Base-by-base conservation (phyloP, 805 yeast species). In the Cyberlindnera mississippiensis region DNA sequence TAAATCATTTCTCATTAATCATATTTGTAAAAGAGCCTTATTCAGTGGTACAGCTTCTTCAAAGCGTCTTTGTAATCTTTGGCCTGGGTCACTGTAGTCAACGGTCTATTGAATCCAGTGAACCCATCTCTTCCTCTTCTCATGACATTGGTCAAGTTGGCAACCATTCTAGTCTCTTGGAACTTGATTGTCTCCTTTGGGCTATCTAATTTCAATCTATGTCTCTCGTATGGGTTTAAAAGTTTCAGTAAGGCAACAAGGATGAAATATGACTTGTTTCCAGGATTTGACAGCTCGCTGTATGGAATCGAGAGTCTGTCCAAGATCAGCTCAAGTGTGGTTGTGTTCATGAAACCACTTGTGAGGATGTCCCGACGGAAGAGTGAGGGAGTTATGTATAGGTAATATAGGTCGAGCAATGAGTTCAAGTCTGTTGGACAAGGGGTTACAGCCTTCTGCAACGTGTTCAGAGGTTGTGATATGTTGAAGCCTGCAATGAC, bases 161-260 rank as follows among this genome's bases (percentile, higher is more conserved):
- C 14, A n/a, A 41, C 33, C 16, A 48, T 12, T 20, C 35, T 33
- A 16, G 28, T 14, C 38, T 48, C 51, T 41, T 50, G 48, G 38
- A 35, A 49, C 22, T 38, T 47, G 10, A 49, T 14, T 12, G 42
- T 48, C 11, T 39, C 48, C 13, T 37, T 4, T 7, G 47, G 38
- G 22, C 44, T 39, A 28, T 53, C 55, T 6, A 51, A 31, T 15
- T 44, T 40, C 33, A 45, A 36, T n/a, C 36, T 38, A 11, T 43
- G 31, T 26, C 57, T 30, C 18, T 46, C 44, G 28, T 49, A 47
- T 8, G 57, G 57, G 33, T 51, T 42, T n/a, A 48, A 13, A 28
- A 52, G 12, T 12, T 48, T 45, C 12, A 52, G 19, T 6, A 47
- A 31, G 12, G 47, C 44, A 24, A 46, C 7, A 9, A 52, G 33